A percentile compares a stretch with the other conserved stretches of the same genome.
Evolutionary conservation across 352 stramenopile species (phyloP).

Genomic region (Globisporangium spiculum): DNA sequence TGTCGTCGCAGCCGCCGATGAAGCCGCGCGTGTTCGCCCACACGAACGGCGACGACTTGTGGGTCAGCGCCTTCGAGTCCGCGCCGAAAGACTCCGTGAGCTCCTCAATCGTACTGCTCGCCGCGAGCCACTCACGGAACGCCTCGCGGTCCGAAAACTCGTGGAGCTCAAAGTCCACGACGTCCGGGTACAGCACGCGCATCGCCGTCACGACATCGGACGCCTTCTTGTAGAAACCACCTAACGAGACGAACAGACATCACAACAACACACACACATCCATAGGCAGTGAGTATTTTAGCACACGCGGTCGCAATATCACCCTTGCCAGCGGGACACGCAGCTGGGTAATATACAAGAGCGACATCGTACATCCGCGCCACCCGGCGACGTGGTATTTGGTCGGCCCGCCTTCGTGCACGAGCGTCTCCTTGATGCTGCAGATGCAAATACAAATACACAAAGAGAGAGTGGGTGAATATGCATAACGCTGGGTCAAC

Average conservation of each 20-base stretch:
- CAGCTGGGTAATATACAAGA: not conserved
- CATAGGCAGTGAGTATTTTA: not conserved
- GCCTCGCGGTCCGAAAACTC: slow-evolving; percentile 56
- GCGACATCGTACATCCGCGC: slow-evolving; percentile 40
- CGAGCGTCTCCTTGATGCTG: slow-evolving; percentile 46
- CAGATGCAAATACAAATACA: not conserved
- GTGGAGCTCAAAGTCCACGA: slow-evolving; percentile 37
- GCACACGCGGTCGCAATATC: not conserved
- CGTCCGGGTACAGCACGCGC: slow-evolving; percentile 59
- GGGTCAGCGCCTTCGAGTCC: slow-evolving; percentile 37
- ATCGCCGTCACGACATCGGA: slow-evolving; percentile 58
- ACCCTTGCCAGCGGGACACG: not conserved
- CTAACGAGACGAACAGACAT: slow-evolving; percentile 14
- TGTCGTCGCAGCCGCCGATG: slow-evolving; percentile 66
- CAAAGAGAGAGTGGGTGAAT: not conserved
- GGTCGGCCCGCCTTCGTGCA: slow-evolving; percentile 22
- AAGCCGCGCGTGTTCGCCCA: slow-evolving; percentile 61
- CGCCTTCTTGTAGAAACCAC: slow-evolving; percentile 57
- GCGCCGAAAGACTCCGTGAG: slow-evolving; percentile 38
- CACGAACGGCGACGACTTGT: slow-evolving; percentile 76
- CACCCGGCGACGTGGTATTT: slow-evolving; percentile 75
- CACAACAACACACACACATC: not conserved
- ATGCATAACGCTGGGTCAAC: not conserved
- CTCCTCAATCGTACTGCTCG: slow-evolving; percentile 23
- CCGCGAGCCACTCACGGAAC: slow-evolving; percentile 55